Conservation (phyloP, 2,329 filamentous ascomycete genomes). For the Amauroascus niger region DNA sequence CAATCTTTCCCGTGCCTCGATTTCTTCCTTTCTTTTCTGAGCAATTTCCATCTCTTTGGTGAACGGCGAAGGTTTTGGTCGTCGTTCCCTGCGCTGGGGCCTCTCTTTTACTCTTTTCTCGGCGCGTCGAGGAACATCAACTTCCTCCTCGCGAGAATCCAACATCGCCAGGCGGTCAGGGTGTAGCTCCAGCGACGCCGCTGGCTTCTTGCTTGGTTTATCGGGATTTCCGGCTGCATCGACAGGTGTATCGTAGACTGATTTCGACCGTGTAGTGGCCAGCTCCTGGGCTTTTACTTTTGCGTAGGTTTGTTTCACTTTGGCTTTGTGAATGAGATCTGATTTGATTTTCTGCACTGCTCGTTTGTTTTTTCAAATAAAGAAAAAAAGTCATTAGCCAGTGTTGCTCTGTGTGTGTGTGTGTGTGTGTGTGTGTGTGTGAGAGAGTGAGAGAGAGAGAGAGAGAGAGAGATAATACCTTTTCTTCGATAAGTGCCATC, state of each 20-base stretch:
- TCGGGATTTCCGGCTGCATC: conserved; percentile 23
- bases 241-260: conserved; percentile 28
- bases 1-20: conserved; percentile 56
- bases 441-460: too few species aligned
- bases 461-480: conserved; percentile 41
- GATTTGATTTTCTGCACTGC: conserved; percentile 81
- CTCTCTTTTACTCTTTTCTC: conserved; percentile 21
- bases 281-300: conserved; percentile 64
- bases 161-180: conserved; percentile 53
- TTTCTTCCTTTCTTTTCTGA: conserved; percentile 48
- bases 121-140: conserved; percentile 21
- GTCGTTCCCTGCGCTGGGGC: conserved; percentile 27
- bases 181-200: conserved; percentile 44
- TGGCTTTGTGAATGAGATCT: conserved; percentile 80
- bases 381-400: too few species aligned
- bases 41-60: conserved; percentile 61
- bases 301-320: conserved; percentile 83
- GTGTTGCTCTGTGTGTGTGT: background rate
- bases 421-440: too few species aligned
- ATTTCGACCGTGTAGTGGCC: conserved; percentile 26
- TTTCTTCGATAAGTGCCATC: conserved; percentile 83
- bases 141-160: conserved; percentile 33
- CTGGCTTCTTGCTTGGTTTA: conserved; percentile 20
- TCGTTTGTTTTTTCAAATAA: too few species aligned
- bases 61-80: conserved; percentile 44